Percentiles rank a stretch among this genome's conserved stretches.
Conservation (phyloP, 305 asterid genomes). For the Stenogyne calaminthoides region DNA sequence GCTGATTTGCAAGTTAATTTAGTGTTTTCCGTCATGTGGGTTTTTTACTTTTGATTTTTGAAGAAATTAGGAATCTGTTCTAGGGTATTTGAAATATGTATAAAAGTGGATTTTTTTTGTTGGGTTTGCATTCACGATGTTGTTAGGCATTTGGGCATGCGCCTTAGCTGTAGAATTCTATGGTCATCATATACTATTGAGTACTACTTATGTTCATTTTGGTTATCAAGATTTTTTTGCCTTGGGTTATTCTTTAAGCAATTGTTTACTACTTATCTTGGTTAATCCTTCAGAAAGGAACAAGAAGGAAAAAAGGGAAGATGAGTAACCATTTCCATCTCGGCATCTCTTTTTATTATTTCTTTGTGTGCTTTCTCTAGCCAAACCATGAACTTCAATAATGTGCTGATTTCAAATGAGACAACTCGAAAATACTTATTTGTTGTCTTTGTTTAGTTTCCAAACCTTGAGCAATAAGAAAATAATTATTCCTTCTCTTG, state of each 20-base stretch:
- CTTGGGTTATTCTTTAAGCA: not conserved
- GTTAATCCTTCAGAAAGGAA: not conserved
- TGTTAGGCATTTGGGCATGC: not conserved
- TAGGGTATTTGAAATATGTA: not conserved
- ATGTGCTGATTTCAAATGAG: not conserved
- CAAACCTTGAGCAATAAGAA: not conserved
- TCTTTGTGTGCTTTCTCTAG: not conserved
- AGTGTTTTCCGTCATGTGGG: conserved; percentile 15
- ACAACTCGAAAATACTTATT: not conserved
- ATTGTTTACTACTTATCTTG: not conserved
- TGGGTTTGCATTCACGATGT: not conserved
- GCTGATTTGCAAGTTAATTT: conserved; percentile 20
- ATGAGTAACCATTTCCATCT: not conserved
- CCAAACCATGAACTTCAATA: not conserved
- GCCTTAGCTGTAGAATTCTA: not conserved
- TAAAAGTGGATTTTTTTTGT: not conserved
- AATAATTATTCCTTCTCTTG: not conserved
- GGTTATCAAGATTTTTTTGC: not conserved
- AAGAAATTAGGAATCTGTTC: not conserved
- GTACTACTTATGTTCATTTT: not conserved
- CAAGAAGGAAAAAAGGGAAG: not conserved
- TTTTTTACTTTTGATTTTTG: not conserved
- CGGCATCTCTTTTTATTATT: not conserved
- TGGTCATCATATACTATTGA: not conserved
- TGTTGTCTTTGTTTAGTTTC: not conserved